Conservation (phyloP, 257 asterid genomes). For the Petunia secreta region DNA sequence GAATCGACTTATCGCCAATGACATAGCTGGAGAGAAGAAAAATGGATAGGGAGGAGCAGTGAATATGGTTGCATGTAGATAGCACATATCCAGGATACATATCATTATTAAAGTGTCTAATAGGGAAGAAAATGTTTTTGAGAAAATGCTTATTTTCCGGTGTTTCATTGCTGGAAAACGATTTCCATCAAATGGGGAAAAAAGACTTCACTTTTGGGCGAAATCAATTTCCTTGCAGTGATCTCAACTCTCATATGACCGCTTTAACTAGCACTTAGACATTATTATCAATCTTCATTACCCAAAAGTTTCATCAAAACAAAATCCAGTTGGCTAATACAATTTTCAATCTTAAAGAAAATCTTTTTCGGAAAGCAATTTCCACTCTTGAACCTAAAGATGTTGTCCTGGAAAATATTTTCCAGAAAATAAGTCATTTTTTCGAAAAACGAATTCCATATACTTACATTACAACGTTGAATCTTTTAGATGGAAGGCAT, state of each 20-base stretch:
- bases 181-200: neutral
- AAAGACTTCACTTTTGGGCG: neutral
- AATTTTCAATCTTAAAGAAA: neutral
- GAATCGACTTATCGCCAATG: conserved; percentile 84
- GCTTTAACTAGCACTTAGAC: neutral
- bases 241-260: neutral
- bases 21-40: conserved; percentile 63
- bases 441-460: neutral
- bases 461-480: neutral
- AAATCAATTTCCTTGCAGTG: neutral
- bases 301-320: neutral
- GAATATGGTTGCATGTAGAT: neutral
- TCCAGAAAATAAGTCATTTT: neutral
- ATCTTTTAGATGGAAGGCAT: conserved; percentile 6
- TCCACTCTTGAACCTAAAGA: neutral
- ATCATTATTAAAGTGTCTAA: neutral
- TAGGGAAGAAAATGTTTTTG: neutral
- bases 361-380: neutral
- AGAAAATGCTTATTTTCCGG: neutral
- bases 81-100: conserved; percentile 1
- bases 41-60: neutral
- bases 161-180: neutral
- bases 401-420: neutral
- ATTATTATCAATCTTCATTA: neutral
- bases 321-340: neutral